Evolutionary conservation across 164 flowering plant genomes (phyloP).

Genomic region (Vitis rupestris): DNA sequence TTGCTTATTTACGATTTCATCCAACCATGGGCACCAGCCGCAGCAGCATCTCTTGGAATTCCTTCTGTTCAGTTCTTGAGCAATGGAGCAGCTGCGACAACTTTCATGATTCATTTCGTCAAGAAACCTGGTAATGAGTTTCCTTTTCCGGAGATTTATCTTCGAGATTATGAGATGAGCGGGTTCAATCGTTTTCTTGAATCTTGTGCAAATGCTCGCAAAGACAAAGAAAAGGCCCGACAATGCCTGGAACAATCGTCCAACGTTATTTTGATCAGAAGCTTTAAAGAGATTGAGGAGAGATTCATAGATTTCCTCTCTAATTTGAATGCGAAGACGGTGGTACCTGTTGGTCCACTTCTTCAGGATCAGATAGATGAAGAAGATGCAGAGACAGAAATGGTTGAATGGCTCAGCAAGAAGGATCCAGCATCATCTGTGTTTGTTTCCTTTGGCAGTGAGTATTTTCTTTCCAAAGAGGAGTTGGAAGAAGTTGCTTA

Average conservation of each 20-base stretch:
- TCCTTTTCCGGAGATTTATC: slow-evolving; percentile 6
- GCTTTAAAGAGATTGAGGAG: too few species aligned
- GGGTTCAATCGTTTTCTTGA: background rate
- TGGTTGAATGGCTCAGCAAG: slow-evolving; percentile 14
- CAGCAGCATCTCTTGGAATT: background rate
- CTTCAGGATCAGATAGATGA: too few species aligned
- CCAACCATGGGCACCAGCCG: slow-evolving; percentile 24
- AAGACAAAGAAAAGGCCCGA: background rate
- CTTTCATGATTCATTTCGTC: background rate
- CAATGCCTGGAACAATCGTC: too few species aligned
- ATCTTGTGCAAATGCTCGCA: background rate
- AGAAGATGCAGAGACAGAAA: background rate
- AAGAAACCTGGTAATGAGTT: background rate
- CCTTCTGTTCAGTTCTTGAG: slow-evolving; percentile 9
- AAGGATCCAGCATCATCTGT: slow-evolving; percentile 14
- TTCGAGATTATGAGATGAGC: background rate
- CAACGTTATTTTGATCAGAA: too few species aligned
- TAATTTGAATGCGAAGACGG: too few species aligned
- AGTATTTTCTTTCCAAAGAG: slow-evolving; percentile 16
- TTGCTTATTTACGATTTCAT: slow-evolving; percentile 24
- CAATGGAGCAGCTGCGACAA: background rate
- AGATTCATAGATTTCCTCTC: too few species aligned
- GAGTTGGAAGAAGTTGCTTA: slow-evolving; percentile 19
- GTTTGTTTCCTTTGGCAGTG: slow-evolving; percentile 25
- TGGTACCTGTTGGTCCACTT: too few species aligned